A percentile compares a stretch with the other conserved stretches of the same genome.
phyloP scores from a whole-genome alignment of 768 basidiomycete species.

The Cystoderma amianthinum region DNA sequence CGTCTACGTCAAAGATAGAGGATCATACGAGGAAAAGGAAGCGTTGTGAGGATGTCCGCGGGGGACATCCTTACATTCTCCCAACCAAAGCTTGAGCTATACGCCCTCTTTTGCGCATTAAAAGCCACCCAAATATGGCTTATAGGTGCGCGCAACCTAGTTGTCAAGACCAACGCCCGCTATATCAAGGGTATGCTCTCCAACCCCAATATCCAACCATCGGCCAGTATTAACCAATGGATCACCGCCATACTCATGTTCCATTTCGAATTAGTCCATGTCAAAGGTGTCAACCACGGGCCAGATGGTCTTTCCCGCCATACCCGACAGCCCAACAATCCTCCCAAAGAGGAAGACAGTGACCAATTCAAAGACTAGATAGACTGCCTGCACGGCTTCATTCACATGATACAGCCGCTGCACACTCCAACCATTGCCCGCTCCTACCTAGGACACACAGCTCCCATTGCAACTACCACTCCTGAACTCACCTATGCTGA shows the following conservation, averaged over 20 bases:
- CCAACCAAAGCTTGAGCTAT: conserved; percentile 14
- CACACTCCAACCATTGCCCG: not conserved
- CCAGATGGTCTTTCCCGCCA: not conserved
- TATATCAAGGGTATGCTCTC: conserved; percentile 1
- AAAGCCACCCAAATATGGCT: not conserved
- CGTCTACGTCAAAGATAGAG: no score
- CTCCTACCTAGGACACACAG: not conserved
- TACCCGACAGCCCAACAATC: not conserved
- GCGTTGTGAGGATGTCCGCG: no score
- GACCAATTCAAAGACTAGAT: conserved; percentile 2
- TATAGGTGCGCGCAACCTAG: not conserved
- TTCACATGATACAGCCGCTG: not conserved
- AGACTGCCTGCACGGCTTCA: conserved; percentile 1
- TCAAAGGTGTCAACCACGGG: not conserved
- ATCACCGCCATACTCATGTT: not conserved
- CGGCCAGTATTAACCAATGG: not conserved
- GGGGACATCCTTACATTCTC: no score
- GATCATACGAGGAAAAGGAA: no score
- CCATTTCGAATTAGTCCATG: not conserved
- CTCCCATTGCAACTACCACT: not conserved
- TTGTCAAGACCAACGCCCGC: not conserved
- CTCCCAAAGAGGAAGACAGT: conserved; percentile 2
- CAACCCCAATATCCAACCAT: not conserved
- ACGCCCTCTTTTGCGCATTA: conserved; percentile 8
- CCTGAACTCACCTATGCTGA: not conserved